Evolutionary conservation across 164 flowering plant genomes (phyloP).

Genomic region (Chimonanthus praecox): DNA sequence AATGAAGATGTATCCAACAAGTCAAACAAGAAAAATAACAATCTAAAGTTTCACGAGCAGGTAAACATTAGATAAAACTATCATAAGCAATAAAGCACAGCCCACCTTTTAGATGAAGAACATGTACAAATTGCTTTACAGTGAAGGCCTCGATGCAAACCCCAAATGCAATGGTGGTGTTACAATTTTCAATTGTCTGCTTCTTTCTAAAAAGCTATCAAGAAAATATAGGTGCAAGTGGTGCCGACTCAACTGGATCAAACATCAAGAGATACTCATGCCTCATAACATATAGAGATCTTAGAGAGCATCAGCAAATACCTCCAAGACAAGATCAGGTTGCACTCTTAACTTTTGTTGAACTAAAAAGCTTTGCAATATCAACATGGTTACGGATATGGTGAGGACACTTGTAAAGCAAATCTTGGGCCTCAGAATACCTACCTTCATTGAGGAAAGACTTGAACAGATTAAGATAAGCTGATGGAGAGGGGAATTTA

Average conservation of each 20-base stretch:
- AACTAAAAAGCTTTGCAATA: slow-evolving; percentile 53
- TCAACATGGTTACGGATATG: slow-evolving; percentile 62
- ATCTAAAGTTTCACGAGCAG: too few species aligned
- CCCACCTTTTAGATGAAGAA: too few species aligned
- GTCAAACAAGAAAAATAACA: too few species aligned
- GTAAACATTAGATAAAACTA: too few species aligned
- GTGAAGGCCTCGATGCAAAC: too few species aligned
- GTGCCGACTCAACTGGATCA: background rate
- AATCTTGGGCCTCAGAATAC: slow-evolving; percentile 73
- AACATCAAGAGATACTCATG: background rate
- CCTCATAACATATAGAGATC: too few species aligned
- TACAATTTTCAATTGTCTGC: background rate
- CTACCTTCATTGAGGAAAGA: slow-evolving; percentile 68
- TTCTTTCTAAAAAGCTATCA: background rate
- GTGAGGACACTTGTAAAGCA: slow-evolving; percentile 71
- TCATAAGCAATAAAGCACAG: too few species aligned
- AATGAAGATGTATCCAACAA: too few species aligned
- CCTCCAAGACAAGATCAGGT: slow-evolving; percentile 1
- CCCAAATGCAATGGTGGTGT: background rate
- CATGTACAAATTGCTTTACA: too few species aligned
- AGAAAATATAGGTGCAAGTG: background rate
- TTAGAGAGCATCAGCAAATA: background rate
- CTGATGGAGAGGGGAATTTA: slow-evolving; percentile 47
- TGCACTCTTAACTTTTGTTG: slow-evolving; percentile 16
- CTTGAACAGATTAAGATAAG: slow-evolving; percentile 47